A percentile compares a stretch with the other conserved stretches of the same genome.
These are phyloP conservation scores for Chlamydomonas asymmetrica DNA, from an alignment of 139 green algal species.

Conservation along the genomic window DNA sequence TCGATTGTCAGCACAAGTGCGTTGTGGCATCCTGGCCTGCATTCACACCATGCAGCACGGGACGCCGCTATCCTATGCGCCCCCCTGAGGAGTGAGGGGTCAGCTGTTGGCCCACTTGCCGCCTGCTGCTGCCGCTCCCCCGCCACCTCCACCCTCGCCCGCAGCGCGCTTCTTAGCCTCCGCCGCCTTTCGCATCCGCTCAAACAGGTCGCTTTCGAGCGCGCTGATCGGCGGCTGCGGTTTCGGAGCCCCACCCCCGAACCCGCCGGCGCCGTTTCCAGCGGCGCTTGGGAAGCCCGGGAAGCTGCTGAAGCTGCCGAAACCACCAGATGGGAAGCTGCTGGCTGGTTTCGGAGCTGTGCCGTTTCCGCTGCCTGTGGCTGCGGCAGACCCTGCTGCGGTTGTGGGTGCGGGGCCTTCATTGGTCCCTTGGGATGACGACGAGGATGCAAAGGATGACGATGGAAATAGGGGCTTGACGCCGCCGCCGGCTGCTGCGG, in stretches of 20 bases:
- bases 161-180: conserved; percentile 5
- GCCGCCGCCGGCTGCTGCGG: neutral
- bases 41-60: too few relatives aligned
- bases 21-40: too few relatives aligned
- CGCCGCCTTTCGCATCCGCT: conserved; percentile 16
- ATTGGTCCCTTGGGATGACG: too few relatives aligned
- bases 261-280: neutral
- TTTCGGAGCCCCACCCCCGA: neutral
- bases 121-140: too few relatives aligned
- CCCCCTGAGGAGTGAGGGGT: too few relatives aligned
- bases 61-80: too few relatives aligned
- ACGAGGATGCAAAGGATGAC: too few relatives aligned
- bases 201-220: conserved; percentile 13
- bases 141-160: too few relatives aligned
- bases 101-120: too few relatives aligned
- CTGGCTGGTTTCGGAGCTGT: too few relatives aligned
- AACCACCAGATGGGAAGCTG: neutral
- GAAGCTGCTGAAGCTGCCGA: neutral
- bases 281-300: neutral
- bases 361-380: neutral
- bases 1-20: too few relatives aligned
- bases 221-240: neutral
- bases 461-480: too few relatives aligned
- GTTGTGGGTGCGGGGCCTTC: neutral
- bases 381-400: neutral